A percentile compares a stretch with the other conserved stretches of the same genome.
Conservation (phyloP, 768 basidiomycete genomes). For the Phaeotremella skinneri region DNA sequence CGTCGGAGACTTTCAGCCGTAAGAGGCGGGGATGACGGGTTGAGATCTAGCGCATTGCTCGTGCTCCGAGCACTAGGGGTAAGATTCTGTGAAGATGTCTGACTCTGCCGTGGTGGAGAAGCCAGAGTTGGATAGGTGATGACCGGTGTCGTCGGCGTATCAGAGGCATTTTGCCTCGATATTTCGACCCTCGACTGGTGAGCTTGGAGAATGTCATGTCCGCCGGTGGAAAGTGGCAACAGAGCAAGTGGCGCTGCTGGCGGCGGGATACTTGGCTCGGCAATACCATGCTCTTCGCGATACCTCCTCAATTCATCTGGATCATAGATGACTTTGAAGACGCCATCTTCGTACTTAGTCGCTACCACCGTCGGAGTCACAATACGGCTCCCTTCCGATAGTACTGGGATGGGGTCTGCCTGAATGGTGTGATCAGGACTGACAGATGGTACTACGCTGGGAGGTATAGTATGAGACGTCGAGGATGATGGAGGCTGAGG, state of each 20-base stretch:
- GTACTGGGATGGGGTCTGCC: background rate
- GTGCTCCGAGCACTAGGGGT: background rate
- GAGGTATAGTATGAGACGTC: background rate
- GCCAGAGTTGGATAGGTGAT: background rate
- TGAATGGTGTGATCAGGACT: background rate
- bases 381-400: background rate
- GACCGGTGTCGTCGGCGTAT: background rate
- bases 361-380: conserved; percentile 2
- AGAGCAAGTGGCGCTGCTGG: background rate
- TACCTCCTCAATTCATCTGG: conserved; percentile 18
- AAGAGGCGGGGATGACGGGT: background rate
- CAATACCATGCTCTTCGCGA: conserved; percentile 12
- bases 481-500: background rate
- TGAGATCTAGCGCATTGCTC: background rate
- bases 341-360: conserved; percentile 14
- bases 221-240: conserved; percentile 17
- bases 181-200: background rate
- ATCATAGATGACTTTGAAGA: conserved; percentile 22
- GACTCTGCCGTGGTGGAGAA: background rate
- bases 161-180: background rate
- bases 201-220: conserved; percentile 12
- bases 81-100: background rate
- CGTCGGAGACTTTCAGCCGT: background rate
- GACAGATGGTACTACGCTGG: background rate
- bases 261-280: background rate